Evolutionary conservation across 768 basidiomycete species (phyloP).

Genomic region (Macrolepiota albuminosa): DNA sequence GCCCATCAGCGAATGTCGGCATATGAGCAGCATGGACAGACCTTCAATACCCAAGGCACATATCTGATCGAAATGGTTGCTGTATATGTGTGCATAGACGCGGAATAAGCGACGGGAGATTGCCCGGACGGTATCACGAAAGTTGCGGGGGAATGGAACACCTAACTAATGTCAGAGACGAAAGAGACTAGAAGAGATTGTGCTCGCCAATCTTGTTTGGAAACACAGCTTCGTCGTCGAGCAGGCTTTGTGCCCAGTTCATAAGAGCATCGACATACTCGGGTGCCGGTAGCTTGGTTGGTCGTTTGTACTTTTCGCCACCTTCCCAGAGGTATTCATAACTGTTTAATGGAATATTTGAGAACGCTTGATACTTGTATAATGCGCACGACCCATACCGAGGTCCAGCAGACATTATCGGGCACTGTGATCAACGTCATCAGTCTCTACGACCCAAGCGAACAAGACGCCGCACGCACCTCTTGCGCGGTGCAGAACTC

Average conservation of each 20-base stretch:
- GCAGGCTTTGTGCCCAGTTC: slow-evolving; percentile 93
- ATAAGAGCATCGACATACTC: slow-evolving; percentile 98
- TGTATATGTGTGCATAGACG: slow-evolving; percentile 98
- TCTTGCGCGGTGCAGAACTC: slow-evolving; percentile 96
- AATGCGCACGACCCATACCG: slow-evolving; percentile 43
- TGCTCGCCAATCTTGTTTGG: slow-evolving; percentile 88
- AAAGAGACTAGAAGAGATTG: not conserved
- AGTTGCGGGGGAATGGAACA: slow-evolving; percentile 85
- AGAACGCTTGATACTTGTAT: not conserved
- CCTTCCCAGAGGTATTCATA: slow-evolving; percentile 97
- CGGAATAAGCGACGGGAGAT: slow-evolving; percentile 92
- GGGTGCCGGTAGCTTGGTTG: slow-evolving; percentile 91
- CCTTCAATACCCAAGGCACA: slow-evolving; percentile 98
- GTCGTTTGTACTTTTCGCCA: slow-evolving; percentile 78
- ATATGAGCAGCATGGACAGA: slow-evolving; percentile 25
- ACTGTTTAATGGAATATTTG: slow-evolving; percentile 31
- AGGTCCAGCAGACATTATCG: slow-evolving; percentile 96
- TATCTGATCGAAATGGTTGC: slow-evolving; percentile 98
- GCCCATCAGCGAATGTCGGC: not conserved
- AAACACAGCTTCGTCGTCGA: slow-evolving; percentile 91
- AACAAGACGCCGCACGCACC: slow-evolving; percentile 46
- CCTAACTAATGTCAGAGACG: slow-evolving; percentile 38
- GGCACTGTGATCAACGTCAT: slow-evolving; percentile 52
- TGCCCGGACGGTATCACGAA: slow-evolving; percentile 86
- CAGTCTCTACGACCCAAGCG: not conserved